These are phyloP conservation scores for Cerrena zonata DNA, from an alignment of 1,284 basidiomycete species.

Conservation along the genomic window DNA sequence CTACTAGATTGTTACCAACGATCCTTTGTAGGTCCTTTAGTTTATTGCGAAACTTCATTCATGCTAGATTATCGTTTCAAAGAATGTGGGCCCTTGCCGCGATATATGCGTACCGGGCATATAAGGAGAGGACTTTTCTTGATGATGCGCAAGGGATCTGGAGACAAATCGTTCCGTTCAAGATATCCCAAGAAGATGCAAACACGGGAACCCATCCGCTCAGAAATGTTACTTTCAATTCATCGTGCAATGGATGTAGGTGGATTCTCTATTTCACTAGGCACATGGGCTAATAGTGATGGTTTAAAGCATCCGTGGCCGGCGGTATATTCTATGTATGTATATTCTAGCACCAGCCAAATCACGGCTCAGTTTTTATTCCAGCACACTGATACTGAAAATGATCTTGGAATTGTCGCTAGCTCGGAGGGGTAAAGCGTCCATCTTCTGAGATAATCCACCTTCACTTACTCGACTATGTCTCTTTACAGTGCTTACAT, in stretches of 20 bases:
- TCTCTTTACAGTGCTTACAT: slow-evolving; percentile 5
- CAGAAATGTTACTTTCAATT: slow-evolving; percentile 1
- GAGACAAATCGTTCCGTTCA: slow-evolving; percentile 1
- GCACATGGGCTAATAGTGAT: neutral
- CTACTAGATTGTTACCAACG: neutral
- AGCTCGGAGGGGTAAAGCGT: neutral
- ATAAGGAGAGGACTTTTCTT: slow-evolving; percentile 6
- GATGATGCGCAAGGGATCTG: slow-evolving; percentile 5
- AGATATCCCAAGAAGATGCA: neutral
- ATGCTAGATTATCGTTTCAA: neutral
- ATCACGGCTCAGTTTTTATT: neutral
- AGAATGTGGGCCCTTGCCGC: slow-evolving; percentile 9
- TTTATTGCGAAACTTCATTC: neutral
- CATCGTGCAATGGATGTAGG: slow-evolving; percentile 3
- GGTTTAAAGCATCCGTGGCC: neutral
- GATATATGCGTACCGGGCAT: slow-evolving; percentile 13
- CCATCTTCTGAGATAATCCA: too few relatives aligned
- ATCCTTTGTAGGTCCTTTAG: slow-evolving; percentile 3
- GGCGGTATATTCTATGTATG: slow-evolving; percentile 9
- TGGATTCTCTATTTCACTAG: neutral
- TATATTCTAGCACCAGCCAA: neutral
- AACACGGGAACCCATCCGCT: neutral
- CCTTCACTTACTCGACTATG: too few relatives aligned
- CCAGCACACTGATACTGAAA: slow-evolving; percentile 2
- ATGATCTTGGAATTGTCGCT: neutral